Percentiles rank a stretch among this genome's conserved stretches.
These are phyloP conservation scores for Venturia carpophila DNA, from an alignment of 2,329 filamentous ascomycete species.

Conservation along the genomic window DNA sequence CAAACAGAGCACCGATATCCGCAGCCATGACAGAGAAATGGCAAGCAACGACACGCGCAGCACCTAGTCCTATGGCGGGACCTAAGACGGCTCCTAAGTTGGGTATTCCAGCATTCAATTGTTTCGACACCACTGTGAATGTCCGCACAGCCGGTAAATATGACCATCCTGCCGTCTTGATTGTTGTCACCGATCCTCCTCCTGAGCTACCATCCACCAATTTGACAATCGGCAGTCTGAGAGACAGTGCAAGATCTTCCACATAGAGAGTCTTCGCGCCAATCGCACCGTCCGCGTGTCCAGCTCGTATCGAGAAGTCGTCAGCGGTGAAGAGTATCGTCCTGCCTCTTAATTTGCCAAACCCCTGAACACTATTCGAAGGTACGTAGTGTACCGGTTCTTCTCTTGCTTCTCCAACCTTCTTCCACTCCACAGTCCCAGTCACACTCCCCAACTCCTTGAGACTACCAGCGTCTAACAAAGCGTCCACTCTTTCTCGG, in stretches of 20 bases:
- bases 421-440: slow-evolving; percentile 52
- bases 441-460: slow-evolving; percentile 53
- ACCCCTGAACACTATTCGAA: slow-evolving; percentile 55
- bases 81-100: slow-evolving; percentile 57
- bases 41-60: slow-evolving; percentile 52
- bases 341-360: slow-evolving; percentile 46
- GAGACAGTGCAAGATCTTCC: slow-evolving; percentile 51
- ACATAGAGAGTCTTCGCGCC: slow-evolving; percentile 52
- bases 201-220: slow-evolving; percentile 57
- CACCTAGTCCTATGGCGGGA: slow-evolving; percentile 56
- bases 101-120: slow-evolving; percentile 56
- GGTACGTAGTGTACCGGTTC: slow-evolving; percentile 45
- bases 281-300: slow-evolving; percentile 55
- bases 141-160: slow-evolving; percentile 52
- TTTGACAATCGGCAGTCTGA: slow-evolving; percentile 54
- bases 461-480: slow-evolving; percentile 51
- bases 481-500: slow-evolving; percentile 49
- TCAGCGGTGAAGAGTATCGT: slow-evolving; percentile 55
- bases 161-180: slow-evolving; percentile 47
- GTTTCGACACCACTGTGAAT: slow-evolving; percentile 47
- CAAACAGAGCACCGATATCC: slow-evolving; percentile 55
- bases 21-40: slow-evolving; percentile 61
- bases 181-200: slow-evolving; percentile 54
- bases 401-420: slow-evolving; percentile 38
- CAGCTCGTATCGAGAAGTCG: slow-evolving; percentile 55